A percentile compares a stretch with the other conserved stretches of the same genome.
These are phyloP conservation scores for Pharnaceum exiguum DNA, from an alignment of 148 eudicot genomes.

Conservation along the genomic window DNA sequence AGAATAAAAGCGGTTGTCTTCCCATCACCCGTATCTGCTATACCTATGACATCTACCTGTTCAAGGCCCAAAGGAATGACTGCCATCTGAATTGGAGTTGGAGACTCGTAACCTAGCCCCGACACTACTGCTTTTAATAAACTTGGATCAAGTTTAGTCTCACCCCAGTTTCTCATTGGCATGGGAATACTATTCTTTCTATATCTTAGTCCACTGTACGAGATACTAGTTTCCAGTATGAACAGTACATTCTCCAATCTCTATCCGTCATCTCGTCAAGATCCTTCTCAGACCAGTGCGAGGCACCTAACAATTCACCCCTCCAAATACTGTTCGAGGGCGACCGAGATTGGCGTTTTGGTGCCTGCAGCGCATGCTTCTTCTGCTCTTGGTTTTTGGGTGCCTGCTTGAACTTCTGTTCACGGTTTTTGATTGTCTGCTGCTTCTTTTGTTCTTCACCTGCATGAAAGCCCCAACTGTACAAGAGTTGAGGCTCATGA, in stretches of 20 bases:
- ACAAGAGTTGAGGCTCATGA: too few species aligned
- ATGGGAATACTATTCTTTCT: constrained; percentile 63
- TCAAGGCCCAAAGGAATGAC: constrained; percentile 60
- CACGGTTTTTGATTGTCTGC: too few species aligned
- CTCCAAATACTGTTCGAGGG: too few species aligned
- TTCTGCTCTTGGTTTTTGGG: too few species aligned
- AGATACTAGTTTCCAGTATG: constrained; percentile 70
- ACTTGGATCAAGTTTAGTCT: constrained; percentile 57
- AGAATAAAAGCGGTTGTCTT: constrained; percentile 66
- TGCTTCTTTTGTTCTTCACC: too few species aligned
- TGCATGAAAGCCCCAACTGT: too few species aligned
- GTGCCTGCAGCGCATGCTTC: too few species aligned
- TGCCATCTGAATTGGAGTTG: constrained; percentile 63
- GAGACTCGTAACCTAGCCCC: constrained; percentile 50
- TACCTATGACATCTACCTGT: constrained; percentile 54
- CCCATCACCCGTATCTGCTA: constrained; percentile 61
- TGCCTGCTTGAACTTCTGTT: too few species aligned
- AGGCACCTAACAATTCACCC: constrained; percentile 53
- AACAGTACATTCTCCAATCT: constrained; percentile 88
- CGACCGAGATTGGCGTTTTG: too few species aligned
- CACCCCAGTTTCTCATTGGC: constrained; percentile 80
- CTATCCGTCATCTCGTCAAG: constrained; percentile 74
- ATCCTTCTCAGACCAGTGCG: constrained; percentile 60
- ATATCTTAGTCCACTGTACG: constrained; percentile 78
- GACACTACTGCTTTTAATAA: constrained; percentile 69